Conservation (phyloP, 2,329 filamentous ascomycete species). For the Lomentospora prolificans region DNA sequence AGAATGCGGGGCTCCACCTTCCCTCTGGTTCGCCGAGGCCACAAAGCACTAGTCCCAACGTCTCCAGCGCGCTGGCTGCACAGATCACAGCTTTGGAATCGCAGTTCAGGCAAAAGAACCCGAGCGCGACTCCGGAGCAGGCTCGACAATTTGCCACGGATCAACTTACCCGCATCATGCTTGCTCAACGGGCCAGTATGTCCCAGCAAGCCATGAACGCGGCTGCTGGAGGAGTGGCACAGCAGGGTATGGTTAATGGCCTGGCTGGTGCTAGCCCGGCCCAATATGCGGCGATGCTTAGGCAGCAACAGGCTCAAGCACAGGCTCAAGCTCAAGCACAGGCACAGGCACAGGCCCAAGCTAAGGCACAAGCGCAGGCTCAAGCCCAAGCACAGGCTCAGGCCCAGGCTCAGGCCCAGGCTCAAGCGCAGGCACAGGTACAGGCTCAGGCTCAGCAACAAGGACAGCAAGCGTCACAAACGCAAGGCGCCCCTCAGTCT, state of each 20-base stretch:
- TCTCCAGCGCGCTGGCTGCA: conserved; percentile 35
- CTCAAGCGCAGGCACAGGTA: conserved; percentile 10
- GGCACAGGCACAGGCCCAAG: conserved; percentile 11
- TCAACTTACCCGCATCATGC: conserved; percentile 35
- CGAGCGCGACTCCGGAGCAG: conserved; percentile 38
- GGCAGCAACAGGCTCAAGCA: conserved; percentile 31
- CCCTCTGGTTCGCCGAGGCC: conserved; percentile 33
- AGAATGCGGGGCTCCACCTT: conserved; percentile 9
- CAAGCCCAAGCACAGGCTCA: conserved; percentile 13
- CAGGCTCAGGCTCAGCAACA: conserved; percentile 10
- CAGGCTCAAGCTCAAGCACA: conserved; percentile 6
- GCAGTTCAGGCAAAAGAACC: conserved; percentile 41
- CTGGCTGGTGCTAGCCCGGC: conserved; percentile 43
- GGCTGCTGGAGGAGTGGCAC: conserved; percentile 38
- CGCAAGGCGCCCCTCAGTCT: conserved; percentile 7
- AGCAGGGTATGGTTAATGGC: conserved; percentile 38
- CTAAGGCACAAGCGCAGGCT: conserved; percentile 14
- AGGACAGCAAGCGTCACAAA: conserved; percentile 11
- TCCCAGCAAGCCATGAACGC: conserved; percentile 44
- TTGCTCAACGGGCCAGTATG: conserved; percentile 33
- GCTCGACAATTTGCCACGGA: conserved; percentile 41
- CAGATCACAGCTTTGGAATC: conserved; percentile 34
- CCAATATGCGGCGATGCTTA: conserved; percentile 48
- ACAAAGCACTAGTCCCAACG: conserved; percentile 28
- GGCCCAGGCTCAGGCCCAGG: conserved; percentile 11